A percentile compares a stretch with the other conserved stretches of the same genome.
phyloP scores from a whole-genome alignment of 495 filamentous ascomycete genomes.

The Aspergillus steynii region DNA sequence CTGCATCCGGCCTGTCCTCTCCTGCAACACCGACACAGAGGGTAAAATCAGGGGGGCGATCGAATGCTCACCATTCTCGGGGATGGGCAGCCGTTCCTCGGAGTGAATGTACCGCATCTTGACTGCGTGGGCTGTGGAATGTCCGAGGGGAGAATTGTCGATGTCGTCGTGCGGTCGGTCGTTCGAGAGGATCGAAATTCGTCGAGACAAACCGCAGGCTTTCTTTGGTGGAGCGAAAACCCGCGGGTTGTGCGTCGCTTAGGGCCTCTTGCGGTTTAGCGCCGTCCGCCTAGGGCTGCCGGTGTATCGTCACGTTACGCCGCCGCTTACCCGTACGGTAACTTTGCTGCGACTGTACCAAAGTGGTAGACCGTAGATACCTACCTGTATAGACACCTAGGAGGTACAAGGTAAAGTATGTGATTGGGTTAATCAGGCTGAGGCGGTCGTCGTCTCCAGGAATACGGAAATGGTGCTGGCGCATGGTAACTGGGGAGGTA shows the following conservation, averaged over 20 bases:
- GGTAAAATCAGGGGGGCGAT: constrained; percentile 23
- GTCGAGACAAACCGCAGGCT: constrained; percentile 31
- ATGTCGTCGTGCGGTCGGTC: constrained; percentile 44
- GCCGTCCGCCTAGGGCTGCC: constrained; percentile 40
- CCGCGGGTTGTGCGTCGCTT: constrained; percentile 55
- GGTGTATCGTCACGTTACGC: not conserved
- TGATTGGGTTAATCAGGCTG: too few species aligned
- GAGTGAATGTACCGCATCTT: constrained; percentile 99
- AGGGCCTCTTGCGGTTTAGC: constrained; percentile 39
- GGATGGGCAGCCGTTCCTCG: constrained; percentile 88
- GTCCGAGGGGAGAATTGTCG: constrained; percentile 52
- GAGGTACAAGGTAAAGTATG: too few species aligned
- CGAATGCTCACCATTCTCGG: constrained; percentile 83
- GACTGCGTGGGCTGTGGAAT: constrained; percentile 50
- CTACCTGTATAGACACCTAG: too few species aligned
- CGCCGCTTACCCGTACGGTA: not conserved
- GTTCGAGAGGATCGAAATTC: constrained; percentile 49
- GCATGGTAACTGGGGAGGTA: too few species aligned
- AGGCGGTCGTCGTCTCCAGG: too few species aligned
- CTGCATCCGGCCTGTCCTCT: constrained; percentile 4
- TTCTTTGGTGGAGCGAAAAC: constrained; percentile 50
- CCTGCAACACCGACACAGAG: constrained; percentile 7
- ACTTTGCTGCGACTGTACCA: not conserved
- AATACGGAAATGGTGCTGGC: too few species aligned
- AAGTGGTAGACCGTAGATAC: too few species aligned